These are phyloP conservation scores for Quercus phellos DNA, from an alignment of 331 rosid species.

Conservation along the genomic window DNA sequence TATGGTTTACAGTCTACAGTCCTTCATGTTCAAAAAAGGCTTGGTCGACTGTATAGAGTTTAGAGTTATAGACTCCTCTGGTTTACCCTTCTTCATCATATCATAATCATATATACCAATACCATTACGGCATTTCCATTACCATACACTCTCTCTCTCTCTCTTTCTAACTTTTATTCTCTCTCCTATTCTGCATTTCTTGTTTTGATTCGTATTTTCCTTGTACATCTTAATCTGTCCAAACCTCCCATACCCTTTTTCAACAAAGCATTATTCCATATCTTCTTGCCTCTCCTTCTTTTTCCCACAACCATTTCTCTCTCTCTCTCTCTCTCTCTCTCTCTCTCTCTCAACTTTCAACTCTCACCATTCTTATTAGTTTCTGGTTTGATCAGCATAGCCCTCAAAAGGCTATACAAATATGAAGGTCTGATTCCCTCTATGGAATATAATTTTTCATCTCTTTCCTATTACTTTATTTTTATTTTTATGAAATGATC, in stretches of 20 bases:
- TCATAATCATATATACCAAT: not conserved
- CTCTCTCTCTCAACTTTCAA: not conserved
- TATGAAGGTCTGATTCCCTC: slow-evolving; percentile 62
- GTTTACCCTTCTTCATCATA: not conserved
- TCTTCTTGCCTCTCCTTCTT: slow-evolving; percentile 20
- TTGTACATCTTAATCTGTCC: slow-evolving; percentile 27
- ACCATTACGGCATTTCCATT: not conserved
- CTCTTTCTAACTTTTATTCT: slow-evolving; percentile 28
- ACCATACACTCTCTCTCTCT: not conserved
- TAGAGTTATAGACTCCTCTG: not conserved
- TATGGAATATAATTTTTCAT: slow-evolving; percentile 11
- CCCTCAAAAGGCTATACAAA: slow-evolving; percentile 24
- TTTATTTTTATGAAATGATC: not conserved
- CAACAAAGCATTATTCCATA: slow-evolving; percentile 34
- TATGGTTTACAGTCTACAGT: not conserved
- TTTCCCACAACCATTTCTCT: not conserved
- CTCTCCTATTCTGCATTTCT: slow-evolving; percentile 61
- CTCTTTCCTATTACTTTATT: not conserved
- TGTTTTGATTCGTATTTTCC: slow-evolving; percentile 60
- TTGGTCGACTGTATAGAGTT: not conserved
- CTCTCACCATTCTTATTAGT: not conserved
- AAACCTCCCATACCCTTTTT: slow-evolving; percentile 15
- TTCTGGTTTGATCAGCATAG: slow-evolving; percentile 23
- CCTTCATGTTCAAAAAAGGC: not conserved
- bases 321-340: not conserved